These are phyloP conservation scores for Mesembryanthemum crystallinum DNA, from an alignment of 148 eudicot genomes.

Conservation along the genomic window DNA sequence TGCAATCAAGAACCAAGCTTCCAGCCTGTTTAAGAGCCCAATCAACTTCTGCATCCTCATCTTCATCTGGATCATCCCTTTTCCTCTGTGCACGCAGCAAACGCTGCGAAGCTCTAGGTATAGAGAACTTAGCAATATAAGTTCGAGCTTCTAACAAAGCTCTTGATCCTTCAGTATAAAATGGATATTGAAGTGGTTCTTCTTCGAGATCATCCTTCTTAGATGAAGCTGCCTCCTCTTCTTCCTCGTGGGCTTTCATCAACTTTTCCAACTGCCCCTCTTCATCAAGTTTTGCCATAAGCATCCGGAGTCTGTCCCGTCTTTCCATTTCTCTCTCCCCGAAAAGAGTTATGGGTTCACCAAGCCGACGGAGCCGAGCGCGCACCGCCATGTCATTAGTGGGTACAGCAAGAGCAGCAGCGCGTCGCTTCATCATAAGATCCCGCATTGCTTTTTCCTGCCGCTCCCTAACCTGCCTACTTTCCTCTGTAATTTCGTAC, in stretches of 20 bases:
- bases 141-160: conserved; percentile 59
- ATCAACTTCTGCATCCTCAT: conserved; percentile 79
- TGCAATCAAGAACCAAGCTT: conserved; percentile 61
- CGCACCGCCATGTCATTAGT: conserved; percentile 89
- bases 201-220: conserved; percentile 54
- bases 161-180: conserved; percentile 75
- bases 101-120: conserved; percentile 59
- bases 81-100: conserved; percentile 71
- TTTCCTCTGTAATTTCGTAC: conserved; percentile 86
- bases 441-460: conserved; percentile 82
- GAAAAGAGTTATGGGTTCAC: conserved; percentile 85
- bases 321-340: conserved; percentile 99
- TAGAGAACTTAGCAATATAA: conserved; percentile 63
- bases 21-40: conserved; percentile 74
- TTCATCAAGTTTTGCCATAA: conserved; percentile 87
- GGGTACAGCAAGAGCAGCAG: conserved; percentile 92
- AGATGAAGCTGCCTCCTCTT: conserved; percentile 54
- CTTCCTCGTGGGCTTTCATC: conserved; percentile 90
- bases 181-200: conserved; percentile 70
- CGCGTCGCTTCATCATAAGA: conserved; percentile 74
- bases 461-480: conserved; percentile 58
- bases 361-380: conserved; percentile 67
- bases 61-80: conserved; percentile 93
- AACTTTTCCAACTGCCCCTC: conserved; percentile 88
- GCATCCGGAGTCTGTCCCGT: conserved; percentile 77